A percentile compares a stretch with the other conserved stretches of the same genome.
Evolutionary conservation across 805 yeast genomes (phyloP).

Genomic region (Spathaspora boniae): DNA sequence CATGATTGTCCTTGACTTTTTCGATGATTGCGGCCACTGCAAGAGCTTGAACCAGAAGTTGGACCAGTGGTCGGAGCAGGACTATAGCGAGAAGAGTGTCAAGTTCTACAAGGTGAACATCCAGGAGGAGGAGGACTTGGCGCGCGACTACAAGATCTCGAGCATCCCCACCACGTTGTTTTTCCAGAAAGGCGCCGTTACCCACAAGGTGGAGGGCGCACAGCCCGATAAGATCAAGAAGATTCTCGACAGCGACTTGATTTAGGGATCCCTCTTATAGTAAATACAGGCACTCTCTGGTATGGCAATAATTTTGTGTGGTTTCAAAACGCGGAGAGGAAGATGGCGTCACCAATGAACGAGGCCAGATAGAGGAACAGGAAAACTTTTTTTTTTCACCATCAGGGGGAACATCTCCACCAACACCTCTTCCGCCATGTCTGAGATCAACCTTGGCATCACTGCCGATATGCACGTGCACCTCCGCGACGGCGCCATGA

Average conservation of each 20-base stretch:
- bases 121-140: slow-evolving; percentile 71
- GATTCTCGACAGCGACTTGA: slow-evolving; percentile 31
- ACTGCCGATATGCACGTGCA: slow-evolving; percentile 96
- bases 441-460: slow-evolving; percentile 54
- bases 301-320: slow-evolving; percentile 2
- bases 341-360: background rate
- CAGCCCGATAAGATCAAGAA: slow-evolving; percentile 77
- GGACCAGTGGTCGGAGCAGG: slow-evolving; percentile 61
- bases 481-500: slow-evolving; percentile 90
- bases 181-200: slow-evolving; percentile 75
- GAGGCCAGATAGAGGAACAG: background rate
- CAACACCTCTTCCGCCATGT: slow-evolving; percentile 3
- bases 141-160: slow-evolving; percentile 53
- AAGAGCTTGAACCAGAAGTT: slow-evolving; percentile 90
- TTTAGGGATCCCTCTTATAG: background rate
- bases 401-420: background rate
- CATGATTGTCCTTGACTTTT: slow-evolving; percentile 78
- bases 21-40: slow-evolving; percentile 98
- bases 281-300: background rate
- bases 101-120: slow-evolving; percentile 85
- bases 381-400: slow-evolving; percentile 1
- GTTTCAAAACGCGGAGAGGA: background rate
- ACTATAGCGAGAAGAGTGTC: slow-evolving; percentile 51
- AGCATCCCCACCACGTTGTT: slow-evolving; percentile 60
- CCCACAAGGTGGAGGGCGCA: slow-evolving; percentile 81